Base-by-base conservation (phyloP, 306 rosid species). In the Pueraria montana region DNA sequence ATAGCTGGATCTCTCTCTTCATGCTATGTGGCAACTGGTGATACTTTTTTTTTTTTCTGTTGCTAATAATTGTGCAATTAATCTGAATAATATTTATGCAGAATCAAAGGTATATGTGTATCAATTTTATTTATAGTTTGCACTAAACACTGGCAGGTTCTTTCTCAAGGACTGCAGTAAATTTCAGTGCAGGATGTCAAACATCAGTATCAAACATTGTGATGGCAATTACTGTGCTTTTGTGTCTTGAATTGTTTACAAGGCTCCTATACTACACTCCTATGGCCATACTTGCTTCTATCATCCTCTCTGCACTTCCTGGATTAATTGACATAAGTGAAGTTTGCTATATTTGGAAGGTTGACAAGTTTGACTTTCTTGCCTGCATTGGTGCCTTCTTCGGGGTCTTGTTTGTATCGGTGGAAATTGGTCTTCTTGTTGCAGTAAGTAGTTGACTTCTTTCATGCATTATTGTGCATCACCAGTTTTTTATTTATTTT, bases 1-100 rank as follows among this genome's bases (percentile, higher is more conserved):
- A 84, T 96, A 71, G 97, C 87, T 32, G 99, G 99, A 20, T 96
- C 99, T 70, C 72, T 96, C 30, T 79, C 92, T 80, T 96, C 99
- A 16, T 96, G 98, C 88, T 96, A 93, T 78, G 88, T 93, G 48
- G 93, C 99, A 66, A 96, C 98, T 2, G 99, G 99, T 95, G 26
- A 82, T 24, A 26, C 18, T 17, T 62, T 40, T 26, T 36, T n/a
- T n/a, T 2, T 69, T 34, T 14, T 5, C 18, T 53, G 66, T 23
- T 77, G 21, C 55, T 71, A 32, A 34, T 34, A 3, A 49, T 38
- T 43, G 12, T 46, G 24, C 38, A 66, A 65, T 21, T 58, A 30
- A 32, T 34, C 23, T 64, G 70, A 32, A 16, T 0, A 17, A 34
- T 10, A 11, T 42, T 3, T 26, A 30, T 26, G 67, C 18, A 24